These are phyloP conservation scores for Fusarium bactridioides DNA, from an alignment of 2,329 filamentous ascomycete species.

Conservation along the genomic window DNA sequence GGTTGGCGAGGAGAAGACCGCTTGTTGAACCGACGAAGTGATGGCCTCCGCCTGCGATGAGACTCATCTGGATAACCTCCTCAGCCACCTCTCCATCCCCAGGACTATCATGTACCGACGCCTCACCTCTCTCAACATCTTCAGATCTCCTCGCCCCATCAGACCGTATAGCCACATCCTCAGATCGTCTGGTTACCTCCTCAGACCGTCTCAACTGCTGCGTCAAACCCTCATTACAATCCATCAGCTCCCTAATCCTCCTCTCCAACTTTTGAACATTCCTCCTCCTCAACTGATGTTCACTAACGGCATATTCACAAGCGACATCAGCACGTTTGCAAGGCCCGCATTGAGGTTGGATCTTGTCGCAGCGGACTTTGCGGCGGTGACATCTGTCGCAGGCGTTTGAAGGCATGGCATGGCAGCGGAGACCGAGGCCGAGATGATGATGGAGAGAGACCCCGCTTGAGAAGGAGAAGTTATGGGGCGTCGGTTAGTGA, in stretches of 20 bases:
- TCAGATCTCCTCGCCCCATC: neutral
- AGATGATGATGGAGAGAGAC: conserved; percentile 6
- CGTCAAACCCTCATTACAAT: conserved; percentile 38
- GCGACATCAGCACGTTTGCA: conserved; percentile 46
- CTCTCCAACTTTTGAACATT: conserved; percentile 48
- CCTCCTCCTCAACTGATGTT: conserved; percentile 41
- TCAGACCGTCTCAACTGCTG: conserved; percentile 18
- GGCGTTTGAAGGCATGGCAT: conserved; percentile 38
- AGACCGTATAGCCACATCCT: neutral
- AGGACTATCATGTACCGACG: neutral
- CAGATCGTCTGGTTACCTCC: neutral
- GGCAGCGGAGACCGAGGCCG: conserved; percentile 27
- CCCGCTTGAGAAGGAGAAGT: conserved; percentile 20
- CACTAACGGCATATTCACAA: conserved; percentile 48
- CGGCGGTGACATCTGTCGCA: conserved; percentile 53
- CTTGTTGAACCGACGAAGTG: conserved; percentile 53
- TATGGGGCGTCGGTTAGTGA: conserved; percentile 2
- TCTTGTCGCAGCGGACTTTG: conserved; percentile 53
- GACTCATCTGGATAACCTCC: conserved; percentile 54
- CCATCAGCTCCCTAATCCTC: conserved; percentile 44
- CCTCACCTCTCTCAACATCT: neutral
- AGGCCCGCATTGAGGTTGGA: conserved; percentile 46
- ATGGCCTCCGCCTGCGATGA: conserved; percentile 52
- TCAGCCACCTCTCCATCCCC: conserved; percentile 45
- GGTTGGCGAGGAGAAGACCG: conserved; percentile 52